Percentiles rank a stretch among this genome's conserved stretches.
Evolutionary conservation across 2,329 filamentous ascomycete genomes (phyloP).

Genomic region (Fusarium setosum): DNA sequence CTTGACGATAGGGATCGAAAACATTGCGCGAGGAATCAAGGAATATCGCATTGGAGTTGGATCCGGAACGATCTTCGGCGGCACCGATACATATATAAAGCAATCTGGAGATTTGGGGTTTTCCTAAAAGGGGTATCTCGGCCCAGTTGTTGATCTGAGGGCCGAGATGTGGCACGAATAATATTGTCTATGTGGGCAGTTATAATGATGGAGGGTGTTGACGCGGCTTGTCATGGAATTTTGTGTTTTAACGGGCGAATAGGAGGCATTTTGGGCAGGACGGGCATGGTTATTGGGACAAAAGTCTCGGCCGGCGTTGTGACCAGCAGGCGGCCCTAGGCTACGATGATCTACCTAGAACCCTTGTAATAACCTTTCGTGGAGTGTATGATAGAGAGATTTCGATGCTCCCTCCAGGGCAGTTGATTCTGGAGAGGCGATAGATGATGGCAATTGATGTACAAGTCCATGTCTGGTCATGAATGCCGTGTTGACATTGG

Average conservation of each 20-base stretch:
- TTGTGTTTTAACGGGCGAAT: slow-evolving; percentile 44
- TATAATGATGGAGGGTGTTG: slow-evolving; percentile 46
- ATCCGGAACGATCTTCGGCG: slow-evolving; percentile 28
- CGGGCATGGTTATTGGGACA: slow-evolving; percentile 44
- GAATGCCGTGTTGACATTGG: neutral
- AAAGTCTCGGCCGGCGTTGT: slow-evolving; percentile 40
- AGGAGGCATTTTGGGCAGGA: slow-evolving; percentile 44
- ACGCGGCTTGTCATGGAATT: slow-evolving; percentile 43
- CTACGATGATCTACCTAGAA: slow-evolving; percentile 46
- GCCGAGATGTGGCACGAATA: slow-evolving; percentile 30
- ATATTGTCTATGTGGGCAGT: slow-evolving; percentile 43
- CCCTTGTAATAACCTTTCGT: slow-evolving; percentile 47
- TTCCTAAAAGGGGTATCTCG: slow-evolving; percentile 28
- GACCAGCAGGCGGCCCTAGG: slow-evolving; percentile 34
- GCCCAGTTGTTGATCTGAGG: slow-evolving; percentile 22
- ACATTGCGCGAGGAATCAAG: slow-evolving; percentile 14
- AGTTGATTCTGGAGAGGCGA: slow-evolving; percentile 15
- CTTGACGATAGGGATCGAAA: slow-evolving; percentile 20
- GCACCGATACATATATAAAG: slow-evolving; percentile 41
- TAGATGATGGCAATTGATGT: slow-evolving; percentile 36
- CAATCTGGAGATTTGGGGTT: slow-evolving; percentile 40
- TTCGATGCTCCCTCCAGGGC: slow-evolving; percentile 23
- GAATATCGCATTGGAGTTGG: slow-evolving; percentile 30
- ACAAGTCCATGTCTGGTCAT: neutral
- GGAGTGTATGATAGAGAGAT: slow-evolving; percentile 45